Evolutionary conservation across 2,329 filamentous ascomycete genomes (phyloP), one percentile per base, ranked within the genome.

Genomic region (Albifimbria verrucaria): DNA sequence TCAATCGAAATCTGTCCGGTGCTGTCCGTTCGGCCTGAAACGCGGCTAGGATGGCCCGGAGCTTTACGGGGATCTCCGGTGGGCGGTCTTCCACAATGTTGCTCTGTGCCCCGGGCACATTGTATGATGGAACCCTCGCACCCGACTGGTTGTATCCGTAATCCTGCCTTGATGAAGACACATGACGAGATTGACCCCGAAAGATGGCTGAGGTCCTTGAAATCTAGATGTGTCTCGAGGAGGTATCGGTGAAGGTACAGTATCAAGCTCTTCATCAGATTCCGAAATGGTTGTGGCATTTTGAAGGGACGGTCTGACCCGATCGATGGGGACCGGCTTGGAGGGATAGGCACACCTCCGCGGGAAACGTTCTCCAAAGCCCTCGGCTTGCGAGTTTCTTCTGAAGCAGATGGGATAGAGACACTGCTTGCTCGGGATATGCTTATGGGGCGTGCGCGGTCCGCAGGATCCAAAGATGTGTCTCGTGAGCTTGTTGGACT

Each of bases 401-500:
- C 67, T 21, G 73, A 71, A 0, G 71, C 69, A 17, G 74, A 54
- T 20, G 54, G 55, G 23, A 57, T 58, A 36, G 72, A 71, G 2
- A 71, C 61, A 54, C 71, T 74, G 52, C 70, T 74, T 15, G 69
- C 66, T 17, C 72, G 69, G 2, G 76, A 73, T 6, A 74, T 53
- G 36, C 67, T 78, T 21, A 65, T 66, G 15, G 73, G 67, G 15
- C 74, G 74, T 12, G 66, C 62, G n/a, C 74, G 69, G 28, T 79
- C 77, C 12, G 65, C 57, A 2, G 70, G 66, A 21, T 81, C 79
- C 1, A 75, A 58, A 0, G 79, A 83, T 24, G 71, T 75, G 44
- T 74, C 69, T 36, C 77, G 74, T n/a, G 80, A 81, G 42, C 71
- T 70, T 10, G 67, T 62, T 12, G 80, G 78, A 57, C 78, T 82